Evolutionary conservation across 352 stramenopile genomes (phyloP).

Genomic region (Globisporangium megalacanthum): DNA sequence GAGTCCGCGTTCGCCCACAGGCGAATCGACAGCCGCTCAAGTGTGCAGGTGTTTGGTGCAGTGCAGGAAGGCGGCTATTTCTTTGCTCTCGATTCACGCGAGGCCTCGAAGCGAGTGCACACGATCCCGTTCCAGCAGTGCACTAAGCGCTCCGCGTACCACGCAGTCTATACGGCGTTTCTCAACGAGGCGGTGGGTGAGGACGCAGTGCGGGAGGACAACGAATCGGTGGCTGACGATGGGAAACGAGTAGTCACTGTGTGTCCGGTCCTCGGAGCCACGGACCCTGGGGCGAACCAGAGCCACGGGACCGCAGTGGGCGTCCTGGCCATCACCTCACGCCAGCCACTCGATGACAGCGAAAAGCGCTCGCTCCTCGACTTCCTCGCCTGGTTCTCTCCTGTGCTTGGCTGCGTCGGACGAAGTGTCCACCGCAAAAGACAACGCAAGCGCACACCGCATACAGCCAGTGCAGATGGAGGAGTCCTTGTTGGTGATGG

Average conservation of each 20-base stretch:
- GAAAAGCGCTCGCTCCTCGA: slow-evolving; percentile 2
- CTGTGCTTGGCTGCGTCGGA: neutral
- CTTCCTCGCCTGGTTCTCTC: slow-evolving; percentile 8
- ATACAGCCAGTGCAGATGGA: neutral
- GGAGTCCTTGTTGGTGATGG: neutral
- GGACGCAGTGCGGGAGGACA: neutral
- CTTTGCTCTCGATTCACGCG: slow-evolving; percentile 3
- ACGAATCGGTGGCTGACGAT: neutral
- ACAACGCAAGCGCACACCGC: neutral
- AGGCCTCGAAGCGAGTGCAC: slow-evolving; percentile 1
- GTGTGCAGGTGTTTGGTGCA: slow-evolving; percentile 10
- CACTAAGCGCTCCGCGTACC: neutral
- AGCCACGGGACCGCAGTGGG: neutral
- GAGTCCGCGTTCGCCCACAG: slow-evolving; percentile 2
- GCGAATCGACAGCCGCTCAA: neutral
- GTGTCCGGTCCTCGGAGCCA: slow-evolving; percentile 6
- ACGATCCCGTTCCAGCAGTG: slow-evolving; percentile 2
- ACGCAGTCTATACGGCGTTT: slow-evolving; percentile 6
- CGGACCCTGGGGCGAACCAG: neutral
- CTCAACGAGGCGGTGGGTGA: slow-evolving; percentile 1
- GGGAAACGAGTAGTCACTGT: neutral
- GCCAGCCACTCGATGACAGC: neutral
- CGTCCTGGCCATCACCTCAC: slow-evolving; percentile 1
- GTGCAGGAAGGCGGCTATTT: slow-evolving; percentile 6
- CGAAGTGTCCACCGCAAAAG: slow-evolving; percentile 5